Evolutionary conservation across 371 early-diverging fungal species (phyloP).

Genomic region (Mucor sp.): DNA sequence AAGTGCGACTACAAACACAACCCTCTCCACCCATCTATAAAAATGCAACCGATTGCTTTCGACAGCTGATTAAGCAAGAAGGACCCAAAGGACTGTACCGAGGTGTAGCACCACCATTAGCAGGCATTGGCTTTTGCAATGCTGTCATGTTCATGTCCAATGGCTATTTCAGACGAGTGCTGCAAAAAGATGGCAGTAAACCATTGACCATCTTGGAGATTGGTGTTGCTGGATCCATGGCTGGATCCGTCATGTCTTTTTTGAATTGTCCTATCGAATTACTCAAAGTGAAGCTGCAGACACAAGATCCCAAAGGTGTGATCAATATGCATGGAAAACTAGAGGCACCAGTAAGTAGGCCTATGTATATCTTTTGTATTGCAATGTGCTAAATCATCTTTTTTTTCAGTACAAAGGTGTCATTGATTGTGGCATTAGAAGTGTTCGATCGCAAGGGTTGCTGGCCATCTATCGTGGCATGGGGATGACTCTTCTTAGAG

Average conservation of each 20-base stretch:
- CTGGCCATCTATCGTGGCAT: slow-evolving; percentile 82
- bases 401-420: slow-evolving; percentile 66
- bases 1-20: slow-evolving; percentile 85
- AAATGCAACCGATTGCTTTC: slow-evolving; percentile 76
- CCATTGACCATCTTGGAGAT: slow-evolving; percentile 58
- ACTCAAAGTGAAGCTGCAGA: slow-evolving; percentile 85
- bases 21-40: slow-evolving; percentile 68
- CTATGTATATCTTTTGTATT: neutral
- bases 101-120: slow-evolving; percentile 82
- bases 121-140: slow-evolving; percentile 89
- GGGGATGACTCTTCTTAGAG: slow-evolving; percentile 79
- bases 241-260: slow-evolving; percentile 86
- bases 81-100: slow-evolving; percentile 81
- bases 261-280: slow-evolving; percentile 86
- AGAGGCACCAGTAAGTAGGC: slow-evolving; percentile 50
- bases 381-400: neutral
- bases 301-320: slow-evolving; percentile 60
- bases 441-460: slow-evolving; percentile 67
- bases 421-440: slow-evolving; percentile 75
- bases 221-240: slow-evolving; percentile 75
- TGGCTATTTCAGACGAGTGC: slow-evolving; percentile 69
- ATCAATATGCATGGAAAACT: slow-evolving; percentile 36
- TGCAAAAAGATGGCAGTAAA: slow-evolving; percentile 57
- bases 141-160: slow-evolving; percentile 87
- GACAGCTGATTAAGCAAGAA: slow-evolving; percentile 69